These are phyloP conservation scores for Aspergillus sclerotioniger DNA, from an alignment of 495 filamentous ascomycete species.

Conservation along the genomic window DNA sequence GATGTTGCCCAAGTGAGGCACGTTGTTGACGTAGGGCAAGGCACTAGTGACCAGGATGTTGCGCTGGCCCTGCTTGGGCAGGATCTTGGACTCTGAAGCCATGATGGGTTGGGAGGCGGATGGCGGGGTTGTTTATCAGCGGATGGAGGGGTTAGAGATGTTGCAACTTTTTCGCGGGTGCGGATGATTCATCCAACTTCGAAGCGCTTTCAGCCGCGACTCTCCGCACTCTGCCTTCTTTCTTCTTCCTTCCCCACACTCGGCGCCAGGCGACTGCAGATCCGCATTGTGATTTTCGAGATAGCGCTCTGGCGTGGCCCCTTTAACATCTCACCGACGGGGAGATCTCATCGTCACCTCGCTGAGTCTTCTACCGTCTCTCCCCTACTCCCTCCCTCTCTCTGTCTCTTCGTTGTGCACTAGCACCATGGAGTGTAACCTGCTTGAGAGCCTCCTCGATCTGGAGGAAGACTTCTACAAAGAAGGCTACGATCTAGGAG, in stretches of 20 bases:
- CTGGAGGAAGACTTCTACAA: constrained; percentile 84
- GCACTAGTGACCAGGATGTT: constrained; percentile 54
- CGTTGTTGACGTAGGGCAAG: constrained; percentile 91
- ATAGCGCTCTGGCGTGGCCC: too few species aligned
- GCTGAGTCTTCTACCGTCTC: not conserved
- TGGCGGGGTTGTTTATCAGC: not conserved
- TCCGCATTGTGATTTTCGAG: too few species aligned
- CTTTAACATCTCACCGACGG: too few species aligned
- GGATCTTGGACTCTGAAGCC: constrained; percentile 33
- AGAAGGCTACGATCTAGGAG: constrained; percentile 75
- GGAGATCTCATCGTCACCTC: too few species aligned
- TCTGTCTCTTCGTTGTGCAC: not conserved
- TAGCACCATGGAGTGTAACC: constrained; percentile 45
- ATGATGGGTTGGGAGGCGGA: constrained; percentile 15
- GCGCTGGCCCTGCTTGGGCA: constrained; percentile 44
- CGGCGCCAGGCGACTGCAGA: too few species aligned
- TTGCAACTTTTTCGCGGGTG: constrained; percentile 13
- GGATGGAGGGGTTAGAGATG: constrained; percentile 1
- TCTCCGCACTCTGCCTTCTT: constrained; percentile 1
- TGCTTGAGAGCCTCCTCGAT: constrained; percentile 69
- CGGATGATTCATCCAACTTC: constrained; percentile 28
- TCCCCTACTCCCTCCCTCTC: not conserved
- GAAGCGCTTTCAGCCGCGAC: constrained; percentile 1
- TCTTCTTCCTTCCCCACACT: not conserved
- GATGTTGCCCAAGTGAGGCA: constrained; percentile 92